A percentile compares a stretch with the other conserved stretches of the same genome.
Conservation (phyloP, 148 eudicot species). For the Dysphania ambrosioides region DNA sequence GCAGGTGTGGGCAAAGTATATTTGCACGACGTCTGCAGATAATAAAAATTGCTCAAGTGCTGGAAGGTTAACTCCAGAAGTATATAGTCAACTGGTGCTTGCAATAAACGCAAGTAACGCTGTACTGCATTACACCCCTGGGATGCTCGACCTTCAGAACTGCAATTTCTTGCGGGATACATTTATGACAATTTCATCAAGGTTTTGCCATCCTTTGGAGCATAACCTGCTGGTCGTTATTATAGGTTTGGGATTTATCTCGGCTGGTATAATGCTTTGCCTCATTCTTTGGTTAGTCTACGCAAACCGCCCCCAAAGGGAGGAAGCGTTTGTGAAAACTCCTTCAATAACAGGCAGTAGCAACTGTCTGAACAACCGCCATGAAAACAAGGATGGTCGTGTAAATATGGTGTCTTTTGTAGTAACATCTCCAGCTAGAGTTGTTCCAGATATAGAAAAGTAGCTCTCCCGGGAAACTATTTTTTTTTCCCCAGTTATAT, state of each 20-base stretch:
- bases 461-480: slow-evolving; percentile 1
- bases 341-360: slow-evolving; percentile 36
- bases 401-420: slow-evolving; percentile 19
- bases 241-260: slow-evolving; percentile 68
- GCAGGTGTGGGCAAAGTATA: slow-evolving; percentile 82
- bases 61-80: slow-evolving; percentile 75
- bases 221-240: slow-evolving; percentile 59
- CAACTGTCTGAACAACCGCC: slow-evolving; percentile 13
- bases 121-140: slow-evolving; percentile 73
- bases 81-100: slow-evolving; percentile 57
- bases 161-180: slow-evolving; percentile 82
- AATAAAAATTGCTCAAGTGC: slow-evolving; percentile 47
- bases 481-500: background rate
- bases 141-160: slow-evolving; percentile 67
- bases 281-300: slow-evolving; percentile 78
- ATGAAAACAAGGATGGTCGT: slow-evolving; percentile 24
- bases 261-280: slow-evolving; percentile 85
- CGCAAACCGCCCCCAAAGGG: slow-evolving; percentile 96
- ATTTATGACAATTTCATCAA: slow-evolving; percentile 56
- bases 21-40: slow-evolving; percentile 48
- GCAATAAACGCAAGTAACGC: slow-evolving; percentile 77
- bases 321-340: slow-evolving; percentile 75
- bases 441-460: slow-evolving; percentile 30
- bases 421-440: slow-evolving; percentile 38
- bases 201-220: slow-evolving; percentile 62